Percentiles rank a stretch among this genome's conserved stretches.
Evolutionary conservation across 257 asterid genomes (phyloP).

Genomic region (Eustoma russellianum): DNA sequence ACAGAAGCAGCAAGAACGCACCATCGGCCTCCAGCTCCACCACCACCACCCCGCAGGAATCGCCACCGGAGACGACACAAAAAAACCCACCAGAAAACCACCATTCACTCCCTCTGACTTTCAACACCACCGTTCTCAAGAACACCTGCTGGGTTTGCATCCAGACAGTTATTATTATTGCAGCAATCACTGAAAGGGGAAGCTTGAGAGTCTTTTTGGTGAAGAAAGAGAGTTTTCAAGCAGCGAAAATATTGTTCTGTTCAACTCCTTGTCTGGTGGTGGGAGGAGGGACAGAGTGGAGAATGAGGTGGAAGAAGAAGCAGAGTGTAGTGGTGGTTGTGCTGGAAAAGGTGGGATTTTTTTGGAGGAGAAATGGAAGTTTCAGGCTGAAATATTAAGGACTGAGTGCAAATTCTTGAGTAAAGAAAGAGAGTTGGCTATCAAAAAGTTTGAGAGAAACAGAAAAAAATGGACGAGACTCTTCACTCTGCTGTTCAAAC

Average conservation of each 20-base stretch:
- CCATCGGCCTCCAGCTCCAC: slow-evolving; percentile 59
- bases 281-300: slow-evolving; percentile 53
- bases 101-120: too few relatives aligned
- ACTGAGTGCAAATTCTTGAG: slow-evolving; percentile 74
- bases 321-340: slow-evolving; percentile 4
- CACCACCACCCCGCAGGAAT: slow-evolving; percentile 63
- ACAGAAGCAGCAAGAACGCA: slow-evolving; percentile 27
- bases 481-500: slow-evolving; percentile 67
- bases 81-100: slow-evolving; percentile 13
- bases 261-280: slow-evolving; percentile 9
- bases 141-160: slow-evolving; percentile 15
- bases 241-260: slow-evolving; percentile 16
- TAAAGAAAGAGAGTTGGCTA: slow-evolving; percentile 65
- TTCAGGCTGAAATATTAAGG: slow-evolving; percentile 80
- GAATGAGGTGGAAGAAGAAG: slow-evolving; percentile 9
- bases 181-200: slow-evolving; percentile 15
- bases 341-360: slow-evolving; percentile 15
- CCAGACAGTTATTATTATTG: slow-evolving; percentile 10
- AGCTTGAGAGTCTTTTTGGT: slow-evolving; percentile 37
- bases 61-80: slow-evolving; percentile 41
- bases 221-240: slow-evolving; percentile 31
- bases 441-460: slow-evolving; percentile 63
- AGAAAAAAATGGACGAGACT: slow-evolving; percentile 47
- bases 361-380: slow-evolving; percentile 73
- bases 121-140: background rate